A percentile compares a stretch with the other conserved stretches of the same genome.
Evolutionary conservation across 2,329 filamentous ascomycete genomes (phyloP).

Genomic region (Cordyceps cicadae): DNA sequence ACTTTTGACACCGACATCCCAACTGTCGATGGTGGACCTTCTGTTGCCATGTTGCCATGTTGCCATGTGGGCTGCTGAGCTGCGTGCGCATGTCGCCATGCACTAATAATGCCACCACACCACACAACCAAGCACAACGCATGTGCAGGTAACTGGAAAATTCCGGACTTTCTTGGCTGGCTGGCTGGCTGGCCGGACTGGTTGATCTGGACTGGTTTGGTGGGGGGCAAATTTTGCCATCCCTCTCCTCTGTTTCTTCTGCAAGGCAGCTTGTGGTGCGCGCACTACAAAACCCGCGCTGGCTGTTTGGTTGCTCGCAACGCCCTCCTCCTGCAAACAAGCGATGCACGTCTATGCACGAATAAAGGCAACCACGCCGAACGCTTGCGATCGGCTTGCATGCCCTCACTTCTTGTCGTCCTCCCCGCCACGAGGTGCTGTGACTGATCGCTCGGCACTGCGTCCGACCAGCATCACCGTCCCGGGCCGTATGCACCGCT

Average conservation of each 20-base stretch:
- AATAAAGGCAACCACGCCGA: neutral
- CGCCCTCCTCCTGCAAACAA: neutral
- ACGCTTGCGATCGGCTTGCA: neutral
- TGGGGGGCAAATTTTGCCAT: neutral
- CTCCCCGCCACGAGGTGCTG: neutral
- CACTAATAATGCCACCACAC: neutral
- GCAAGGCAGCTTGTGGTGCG: conserved; percentile 4
- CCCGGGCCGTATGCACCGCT: neutral
- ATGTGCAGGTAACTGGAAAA: neutral
- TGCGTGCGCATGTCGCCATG: conserved; percentile 6
- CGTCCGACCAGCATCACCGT: neutral
- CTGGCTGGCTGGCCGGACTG: neutral
- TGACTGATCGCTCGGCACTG: neutral
- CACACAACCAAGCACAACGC: neutral
- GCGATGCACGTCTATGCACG: neutral
- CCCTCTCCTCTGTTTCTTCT: neutral
- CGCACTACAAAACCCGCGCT: neutral
- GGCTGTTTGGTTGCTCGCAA: neutral
- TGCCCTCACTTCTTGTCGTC: neutral
- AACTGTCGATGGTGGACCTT: conserved; percentile 1
- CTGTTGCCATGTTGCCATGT: neutral
- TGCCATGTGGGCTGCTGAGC: conserved; percentile 2
- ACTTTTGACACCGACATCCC: conserved; percentile 5
- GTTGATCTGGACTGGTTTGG: neutral
- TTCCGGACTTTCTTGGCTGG: neutral